Evolutionary conservation across 495 filamentous ascomycete species (phyloP), one percentile per base, ranked within the genome.

Genomic region (Aspergillus taichungensis): DNA sequence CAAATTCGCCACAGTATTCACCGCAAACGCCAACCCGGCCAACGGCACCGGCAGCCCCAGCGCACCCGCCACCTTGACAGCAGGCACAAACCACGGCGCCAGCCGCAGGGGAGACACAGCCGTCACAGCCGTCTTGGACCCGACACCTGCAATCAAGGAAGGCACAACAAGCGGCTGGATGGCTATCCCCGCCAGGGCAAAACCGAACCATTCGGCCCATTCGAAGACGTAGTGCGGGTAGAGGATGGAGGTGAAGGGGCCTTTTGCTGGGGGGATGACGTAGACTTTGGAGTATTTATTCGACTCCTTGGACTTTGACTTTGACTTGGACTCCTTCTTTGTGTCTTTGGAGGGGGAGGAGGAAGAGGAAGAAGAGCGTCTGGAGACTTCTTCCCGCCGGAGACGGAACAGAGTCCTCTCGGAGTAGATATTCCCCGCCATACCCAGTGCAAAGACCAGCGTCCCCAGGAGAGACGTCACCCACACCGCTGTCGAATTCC

Each of bases 121-220:
- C 7, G 37, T 42, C 14, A 37, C 30, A 12, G 46, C 14, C 28
- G 47, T 30, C 8, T 37, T 38, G 32, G 41, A 2, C 10, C 31
- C 36, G n/a, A 27, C 4, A 14, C 29, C 29, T 1, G 18, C 29
- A 3, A 32, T 38, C 34, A 6, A 34, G n/a, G 31, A 50, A 40
- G 8, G 46, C 33, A n/a, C 35, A 30, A 5, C 34, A 33, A 28
- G 54, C 32, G 13, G 56, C 30, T 28, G 61, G 61, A 13, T 52
- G 0, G 61, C 52, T 1, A 56, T 55, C 5, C 72, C 79, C n/a
- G 76, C 66, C 47, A 95, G 76, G 61, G 79, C 88, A 57, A 88
- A 98, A 0, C 92, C 92, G 13, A 74, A 56, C 92, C 94, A 97
- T 68, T 98, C 94, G 40, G 95, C 63, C 92, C 92, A 98, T 73